A percentile compares a stretch with the other conserved stretches of the same genome.
Conservation (phyloP, 257 asterid genomes). For the Petunia secreta region DNA sequence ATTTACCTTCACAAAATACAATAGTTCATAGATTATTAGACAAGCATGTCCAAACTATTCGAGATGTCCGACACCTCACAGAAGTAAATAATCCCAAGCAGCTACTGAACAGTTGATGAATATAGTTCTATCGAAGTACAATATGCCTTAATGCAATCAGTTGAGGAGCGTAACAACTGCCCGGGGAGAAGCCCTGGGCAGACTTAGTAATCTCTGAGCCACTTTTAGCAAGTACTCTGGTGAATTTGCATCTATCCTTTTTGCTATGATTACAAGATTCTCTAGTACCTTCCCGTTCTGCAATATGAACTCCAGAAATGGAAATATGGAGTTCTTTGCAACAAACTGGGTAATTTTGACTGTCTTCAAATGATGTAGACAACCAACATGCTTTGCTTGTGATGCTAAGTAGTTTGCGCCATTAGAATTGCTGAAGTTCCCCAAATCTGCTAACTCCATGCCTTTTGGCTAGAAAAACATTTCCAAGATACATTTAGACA, state of each 20-base stretch:
- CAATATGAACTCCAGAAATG: conserved; percentile 23
- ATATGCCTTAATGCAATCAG: background rate
- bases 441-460: background rate
- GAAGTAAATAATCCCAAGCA: background rate
- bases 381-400: background rate
- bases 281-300: conserved; percentile 20
- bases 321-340: background rate
- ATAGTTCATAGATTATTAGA: no score
- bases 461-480: background rate
- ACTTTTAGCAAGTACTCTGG: background rate
- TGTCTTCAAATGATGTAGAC: conserved; percentile 14
- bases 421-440: background rate
- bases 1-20: background rate
- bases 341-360: conserved; percentile 20
- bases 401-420: conserved; percentile 2
- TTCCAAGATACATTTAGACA: background rate
- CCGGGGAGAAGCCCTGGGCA: conserved; percentile 23
- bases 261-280: conserved; percentile 9
- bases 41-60: background rate
- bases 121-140: background rate
- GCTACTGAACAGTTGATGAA: background rate
- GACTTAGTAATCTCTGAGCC: conserved; percentile 1
- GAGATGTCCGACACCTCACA: background rate
- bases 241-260: background rate
- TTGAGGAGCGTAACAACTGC: background rate